Evolutionary conservation across 2,329 filamentous ascomycete genomes (phyloP), one percentile per base, ranked within the genome.

Genomic region (Fusarium anthophilum): DNA sequence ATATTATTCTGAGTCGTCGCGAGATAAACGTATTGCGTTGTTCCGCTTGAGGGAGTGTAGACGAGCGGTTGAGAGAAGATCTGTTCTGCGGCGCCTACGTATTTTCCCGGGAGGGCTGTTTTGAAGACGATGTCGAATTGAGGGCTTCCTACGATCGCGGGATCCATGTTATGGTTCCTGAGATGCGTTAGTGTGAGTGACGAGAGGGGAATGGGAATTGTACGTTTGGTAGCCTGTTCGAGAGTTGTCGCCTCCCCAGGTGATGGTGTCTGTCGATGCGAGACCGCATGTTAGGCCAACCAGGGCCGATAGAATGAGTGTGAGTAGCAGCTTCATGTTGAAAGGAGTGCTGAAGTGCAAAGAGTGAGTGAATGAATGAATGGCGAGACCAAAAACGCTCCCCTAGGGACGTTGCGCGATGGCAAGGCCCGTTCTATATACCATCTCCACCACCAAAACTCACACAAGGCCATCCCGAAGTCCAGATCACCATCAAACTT

Each of bases 111-210:
- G 3, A 91, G 82, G 1, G 76, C 54, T 1, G 86, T 86, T 74
- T 83, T 85, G 82, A 89, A 91, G 13, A 90, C 80, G 66, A 89
- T 86, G 26, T 85, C 87, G 71, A 91, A 91, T 57, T 87, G 84
- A 6, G 85, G 79, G 63, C 87, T 88, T 45, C 83, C 85, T 5
- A 91, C 88, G 14, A 91, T 81, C 20, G 86, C 83, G 2, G 90
- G 90, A 75, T 91, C 88, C 86, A 91, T 88, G 79, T 91, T 91
- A 77, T 91, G 89, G 76, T 89, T 91, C 26, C 82, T 83, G 4
- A 11, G 14, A 55, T 2, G 24, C 11, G 24, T 41, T 8, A 41
- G 20, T n/a, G 0, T 5, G 4, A 2, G 8, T 8, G 7, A 18
- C 0, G 0, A 12, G 9, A 2, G 20, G 1, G 4, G n/a, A 80